These are phyloP conservation scores for Pythium brassicae DNA, from an alignment of 352 stramenopile species.

Conservation along the genomic window DNA sequence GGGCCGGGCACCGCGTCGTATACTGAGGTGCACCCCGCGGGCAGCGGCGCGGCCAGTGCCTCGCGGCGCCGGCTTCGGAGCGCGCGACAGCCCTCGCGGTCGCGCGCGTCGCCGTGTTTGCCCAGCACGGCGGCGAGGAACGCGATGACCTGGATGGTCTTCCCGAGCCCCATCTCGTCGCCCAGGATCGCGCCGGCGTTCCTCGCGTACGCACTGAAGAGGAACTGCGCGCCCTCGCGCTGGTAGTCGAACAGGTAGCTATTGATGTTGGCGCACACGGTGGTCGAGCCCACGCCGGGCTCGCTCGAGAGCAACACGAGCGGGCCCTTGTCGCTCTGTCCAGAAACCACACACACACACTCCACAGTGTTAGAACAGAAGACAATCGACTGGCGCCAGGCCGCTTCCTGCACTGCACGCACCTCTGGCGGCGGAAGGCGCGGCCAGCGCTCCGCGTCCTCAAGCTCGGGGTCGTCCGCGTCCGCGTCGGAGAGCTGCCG, in stretches of 20 bases:
- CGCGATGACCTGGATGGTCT: constrained; percentile 93
- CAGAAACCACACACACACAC: neutral
- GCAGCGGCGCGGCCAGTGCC: neutral
- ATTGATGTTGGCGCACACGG: constrained; percentile 70
- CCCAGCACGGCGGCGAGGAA: constrained; percentile 89
- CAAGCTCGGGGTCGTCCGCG: constrained; percentile 11
- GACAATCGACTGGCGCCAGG: no score
- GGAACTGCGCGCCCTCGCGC: constrained; percentile 57
- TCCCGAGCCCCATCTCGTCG: constrained; percentile 97
- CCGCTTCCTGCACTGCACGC: no score
- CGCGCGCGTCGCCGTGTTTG: constrained; percentile 91
- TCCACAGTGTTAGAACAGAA: no score
- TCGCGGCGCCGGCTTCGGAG: constrained; percentile 92
- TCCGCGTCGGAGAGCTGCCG: constrained; percentile 6
- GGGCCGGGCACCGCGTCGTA: constrained; percentile 22
- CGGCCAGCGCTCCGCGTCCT: constrained; percentile 41
- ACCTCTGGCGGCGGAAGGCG: constrained; percentile 42
- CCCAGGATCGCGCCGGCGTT: constrained; percentile 90
- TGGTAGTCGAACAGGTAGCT: constrained; percentile 75
- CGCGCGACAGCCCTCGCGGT: constrained; percentile 93
- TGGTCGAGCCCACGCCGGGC: constrained; percentile 3
- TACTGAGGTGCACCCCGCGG: neutral
- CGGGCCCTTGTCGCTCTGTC: constrained; percentile 29
- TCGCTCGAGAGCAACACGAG: constrained; percentile 27
- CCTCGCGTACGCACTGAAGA: constrained; percentile 49